phyloP scores from a whole-genome alignment of 2,329 filamentous ascomycete species.

The Elsinoe perseae region DNA sequence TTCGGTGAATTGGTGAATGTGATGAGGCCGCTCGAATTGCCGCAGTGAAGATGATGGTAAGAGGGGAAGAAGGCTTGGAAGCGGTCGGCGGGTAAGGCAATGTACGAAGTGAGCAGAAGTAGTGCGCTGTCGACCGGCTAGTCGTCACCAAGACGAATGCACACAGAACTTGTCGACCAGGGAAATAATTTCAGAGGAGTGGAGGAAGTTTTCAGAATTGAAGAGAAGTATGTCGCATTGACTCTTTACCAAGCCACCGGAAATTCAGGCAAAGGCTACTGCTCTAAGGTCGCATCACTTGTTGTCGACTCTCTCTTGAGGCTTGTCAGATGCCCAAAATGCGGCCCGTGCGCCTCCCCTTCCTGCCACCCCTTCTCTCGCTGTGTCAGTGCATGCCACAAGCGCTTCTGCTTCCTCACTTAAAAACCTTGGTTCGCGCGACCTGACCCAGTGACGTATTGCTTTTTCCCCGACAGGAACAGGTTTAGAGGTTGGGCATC shows the following conservation, averaged over 20 bases:
- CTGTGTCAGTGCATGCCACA: not conserved
- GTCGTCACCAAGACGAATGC: not conserved
- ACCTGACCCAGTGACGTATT: conserved; percentile 4
- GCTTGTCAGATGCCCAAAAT: conserved; percentile 3
- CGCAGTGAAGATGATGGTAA: not conserved
- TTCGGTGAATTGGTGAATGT: not conserved
- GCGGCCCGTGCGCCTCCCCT: not conserved
- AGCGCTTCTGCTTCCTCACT: not conserved
- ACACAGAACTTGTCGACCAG: not conserved
- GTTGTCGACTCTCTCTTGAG: not conserved
- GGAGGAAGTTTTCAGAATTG: not conserved
- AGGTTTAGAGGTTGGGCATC: conserved; percentile 9
- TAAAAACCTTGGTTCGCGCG: conserved; percentile 2
- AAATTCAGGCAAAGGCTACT: not conserved
- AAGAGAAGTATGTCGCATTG: not conserved
- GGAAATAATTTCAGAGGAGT: not conserved
- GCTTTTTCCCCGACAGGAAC: not conserved
- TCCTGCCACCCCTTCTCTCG: not conserved
- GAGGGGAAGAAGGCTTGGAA: not conserved
- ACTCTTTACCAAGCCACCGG: conserved; percentile 10
- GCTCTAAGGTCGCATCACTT: not conserved
- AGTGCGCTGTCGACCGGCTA: conserved; percentile 10
- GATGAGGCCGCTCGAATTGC: no score
- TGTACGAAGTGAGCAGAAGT: no score
- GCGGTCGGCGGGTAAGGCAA: not conserved